A percentile compares a stretch with the other conserved stretches of the same genome.
phyloP scores from a whole-genome alignment of 768 basidiomycete genomes.

The Dendrothele bispora region DNA sequence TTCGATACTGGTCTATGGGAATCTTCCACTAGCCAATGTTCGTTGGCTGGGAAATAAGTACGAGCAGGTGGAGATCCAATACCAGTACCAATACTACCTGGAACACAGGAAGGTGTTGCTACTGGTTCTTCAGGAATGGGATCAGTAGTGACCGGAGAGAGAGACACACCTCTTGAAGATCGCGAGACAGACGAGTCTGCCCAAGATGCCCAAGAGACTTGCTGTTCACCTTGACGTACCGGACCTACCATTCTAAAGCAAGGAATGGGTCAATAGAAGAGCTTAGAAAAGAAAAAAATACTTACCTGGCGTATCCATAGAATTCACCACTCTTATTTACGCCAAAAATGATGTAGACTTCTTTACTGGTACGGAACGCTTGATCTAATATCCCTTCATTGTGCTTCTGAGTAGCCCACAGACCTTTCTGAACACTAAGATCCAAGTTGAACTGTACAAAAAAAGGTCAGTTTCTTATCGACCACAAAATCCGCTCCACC shows the following conservation, averaged over 20 bases:
- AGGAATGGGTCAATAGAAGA: background rate
- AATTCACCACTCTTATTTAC: constrained; percentile 96
- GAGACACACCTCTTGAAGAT: no score
- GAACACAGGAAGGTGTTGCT: constrained; percentile 6
- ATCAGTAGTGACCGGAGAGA: constrained; percentile 18
- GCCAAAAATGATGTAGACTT: constrained; percentile 88
- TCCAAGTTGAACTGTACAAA: constrained; percentile 67
- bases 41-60: constrained; percentile 35
- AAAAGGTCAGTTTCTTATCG: background rate
- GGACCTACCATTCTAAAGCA: constrained; percentile 71
- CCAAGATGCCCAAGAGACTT: constrained; percentile 59
- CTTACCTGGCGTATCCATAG: constrained; percentile 84
- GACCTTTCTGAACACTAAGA: constrained; percentile 69
- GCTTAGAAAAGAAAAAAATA: background rate
- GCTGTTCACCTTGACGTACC: constrained; percentile 49
- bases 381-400: constrained; percentile 91
- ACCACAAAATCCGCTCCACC: constrained; percentile 19
- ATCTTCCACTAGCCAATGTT: constrained; percentile 36
- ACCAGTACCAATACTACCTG: background rate
- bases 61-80: constrained; percentile 1
- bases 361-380: constrained; percentile 86
- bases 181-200: constrained; percentile 33
- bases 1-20: constrained; percentile 38
- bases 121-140: constrained; percentile 14
- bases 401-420: constrained; percentile 94